Conservation (phyloP, 768 basidiomycete species). For the Gloeostereum incarnatum region DNA sequence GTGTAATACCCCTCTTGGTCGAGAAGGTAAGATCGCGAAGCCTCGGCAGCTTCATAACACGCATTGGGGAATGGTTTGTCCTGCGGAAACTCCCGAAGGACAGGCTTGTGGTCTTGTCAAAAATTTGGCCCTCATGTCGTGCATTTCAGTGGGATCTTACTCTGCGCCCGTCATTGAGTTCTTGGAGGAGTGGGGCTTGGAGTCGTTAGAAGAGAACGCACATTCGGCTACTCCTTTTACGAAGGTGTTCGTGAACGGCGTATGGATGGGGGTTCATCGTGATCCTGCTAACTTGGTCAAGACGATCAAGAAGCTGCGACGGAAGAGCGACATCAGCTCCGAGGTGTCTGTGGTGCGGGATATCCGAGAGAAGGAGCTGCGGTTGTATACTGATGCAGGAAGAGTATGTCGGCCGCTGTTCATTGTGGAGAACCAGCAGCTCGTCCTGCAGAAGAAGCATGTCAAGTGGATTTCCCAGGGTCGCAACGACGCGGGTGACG, state of each 20-base stretch:
- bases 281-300: constrained; percentile 89
- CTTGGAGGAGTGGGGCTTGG: constrained; percentile 96
- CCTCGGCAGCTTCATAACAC: constrained; percentile 99
- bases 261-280: constrained; percentile 99
- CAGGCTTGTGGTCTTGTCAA: constrained; percentile 99
- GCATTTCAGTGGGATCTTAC: constrained; percentile 94
- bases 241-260: constrained; percentile 98
- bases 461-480: constrained; percentile 61
- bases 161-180: constrained; percentile 97
- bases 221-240: constrained; percentile 78
- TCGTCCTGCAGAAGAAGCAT: constrained; percentile 78
- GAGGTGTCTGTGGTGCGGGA: constrained; percentile 98
- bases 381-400: constrained; percentile 94
- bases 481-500: constrained; percentile 48
- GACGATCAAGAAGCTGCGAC: constrained; percentile 84
- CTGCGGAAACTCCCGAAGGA: constrained; percentile 98
- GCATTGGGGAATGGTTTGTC: constrained; percentile 99
- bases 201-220: constrained; percentile 90
- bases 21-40: constrained; percentile 98
- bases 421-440: constrained; percentile 89
- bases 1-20: constrained; percentile 95
- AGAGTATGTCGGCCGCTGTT: constrained; percentile 96
- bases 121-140: constrained; percentile 95
- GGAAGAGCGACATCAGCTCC: constrained; percentile 91
- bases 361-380: constrained; percentile 90